Evolutionary conservation across 768 basidiomycete species (phyloP).

Genomic region (Mrakia blollopis): DNA sequence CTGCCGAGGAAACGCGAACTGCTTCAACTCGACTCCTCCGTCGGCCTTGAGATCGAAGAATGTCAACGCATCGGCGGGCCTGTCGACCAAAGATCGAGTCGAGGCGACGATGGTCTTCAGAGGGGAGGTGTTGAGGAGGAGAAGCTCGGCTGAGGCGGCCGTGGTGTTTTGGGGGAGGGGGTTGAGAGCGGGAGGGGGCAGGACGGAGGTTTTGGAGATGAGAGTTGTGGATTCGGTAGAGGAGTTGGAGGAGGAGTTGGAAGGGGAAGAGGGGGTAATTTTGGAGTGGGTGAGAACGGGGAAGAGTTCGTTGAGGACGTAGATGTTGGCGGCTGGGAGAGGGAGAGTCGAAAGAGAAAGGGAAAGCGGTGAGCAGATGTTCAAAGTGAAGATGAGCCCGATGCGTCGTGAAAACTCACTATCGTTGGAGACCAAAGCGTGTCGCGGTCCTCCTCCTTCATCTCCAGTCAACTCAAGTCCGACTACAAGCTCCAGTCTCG

Average conservation of each 20-base stretch:
- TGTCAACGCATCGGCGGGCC: slow-evolving; percentile 13
- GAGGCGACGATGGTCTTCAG: slow-evolving; percentile 21
- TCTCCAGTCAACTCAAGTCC: slow-evolving; percentile 19
- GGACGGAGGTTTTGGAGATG: slow-evolving; percentile 29
- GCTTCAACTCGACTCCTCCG: slow-evolving; percentile 10
- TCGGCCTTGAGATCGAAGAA: slow-evolving; percentile 1
- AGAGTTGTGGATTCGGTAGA: not conserved
- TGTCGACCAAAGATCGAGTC: slow-evolving; percentile 7
- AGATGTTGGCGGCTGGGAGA: not conserved
- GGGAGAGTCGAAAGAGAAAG: not conserved
- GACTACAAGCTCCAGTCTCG: slow-evolving; percentile 5
- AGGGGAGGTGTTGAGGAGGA: slow-evolving; percentile 8
- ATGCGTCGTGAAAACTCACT: slow-evolving; percentile 12
- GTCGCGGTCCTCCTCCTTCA: slow-evolving; percentile 31
- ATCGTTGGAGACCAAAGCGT: slow-evolving; percentile 20
- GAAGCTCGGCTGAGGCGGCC: slow-evolving; percentile 20
- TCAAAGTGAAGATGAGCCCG: not conserved
- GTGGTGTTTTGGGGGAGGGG: not conserved
- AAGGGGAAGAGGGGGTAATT: not conserved
- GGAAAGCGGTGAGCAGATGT: not conserved
- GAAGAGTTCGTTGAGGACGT: slow-evolving; percentile 29
- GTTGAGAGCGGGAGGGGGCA: slow-evolving; percentile 15
- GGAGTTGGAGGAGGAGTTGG: not conserved
- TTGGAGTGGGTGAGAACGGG: slow-evolving; percentile 16
- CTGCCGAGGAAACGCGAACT: slow-evolving; percentile 20